A percentile compares a stretch with the other conserved stretches of the same genome.
phyloP scores from a whole-genome alignment of 1,284 basidiomycete species.

The Tylopilus sp. region DNA sequence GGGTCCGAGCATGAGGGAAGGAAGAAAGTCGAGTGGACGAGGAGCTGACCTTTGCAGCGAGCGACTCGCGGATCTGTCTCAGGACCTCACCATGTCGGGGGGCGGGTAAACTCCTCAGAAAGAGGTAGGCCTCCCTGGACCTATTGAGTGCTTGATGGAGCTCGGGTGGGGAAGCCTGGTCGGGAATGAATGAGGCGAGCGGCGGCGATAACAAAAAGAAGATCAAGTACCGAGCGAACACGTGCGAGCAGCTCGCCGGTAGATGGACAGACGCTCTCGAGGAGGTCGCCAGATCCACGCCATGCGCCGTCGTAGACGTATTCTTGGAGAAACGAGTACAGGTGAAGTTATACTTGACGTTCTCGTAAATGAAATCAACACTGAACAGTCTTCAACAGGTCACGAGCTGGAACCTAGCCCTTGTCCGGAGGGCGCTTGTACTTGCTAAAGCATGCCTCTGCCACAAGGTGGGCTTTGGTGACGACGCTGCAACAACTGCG shows the following conservation, averaged over 20 bases:
- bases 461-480: slow-evolving; percentile 93
- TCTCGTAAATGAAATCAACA: slow-evolving; percentile 99
- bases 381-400: slow-evolving; percentile 98
- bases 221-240: slow-evolving; percentile 67
- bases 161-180: slow-evolving; percentile 76
- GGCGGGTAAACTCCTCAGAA: slow-evolving; percentile 84
- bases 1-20: slow-evolving; percentile 6
- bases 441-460: slow-evolving; percentile 91
- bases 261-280: slow-evolving; percentile 78
- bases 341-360: slow-evolving; percentile 95
- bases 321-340: slow-evolving; percentile 91
- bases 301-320: slow-evolving; percentile 83
- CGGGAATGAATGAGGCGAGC: slow-evolving; percentile 10
- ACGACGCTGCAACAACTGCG: slow-evolving; percentile 99
- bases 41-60: slow-evolving; percentile 76
- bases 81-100: slow-evolving; percentile 91
- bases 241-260: slow-evolving; percentile 81
- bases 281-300: slow-evolving; percentile 78
- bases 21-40: not conserved
- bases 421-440: slow-evolving; percentile 98
- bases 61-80: slow-evolving; percentile 86
- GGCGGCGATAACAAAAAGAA: not conserved
- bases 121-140: slow-evolving; percentile 76
- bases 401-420: slow-evolving; percentile 96
- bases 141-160: slow-evolving; percentile 71